These are phyloP conservation scores for Malassezia dermatis DNA, from an alignment of 1,284 basidiomycete species.

Conservation along the genomic window DNA sequence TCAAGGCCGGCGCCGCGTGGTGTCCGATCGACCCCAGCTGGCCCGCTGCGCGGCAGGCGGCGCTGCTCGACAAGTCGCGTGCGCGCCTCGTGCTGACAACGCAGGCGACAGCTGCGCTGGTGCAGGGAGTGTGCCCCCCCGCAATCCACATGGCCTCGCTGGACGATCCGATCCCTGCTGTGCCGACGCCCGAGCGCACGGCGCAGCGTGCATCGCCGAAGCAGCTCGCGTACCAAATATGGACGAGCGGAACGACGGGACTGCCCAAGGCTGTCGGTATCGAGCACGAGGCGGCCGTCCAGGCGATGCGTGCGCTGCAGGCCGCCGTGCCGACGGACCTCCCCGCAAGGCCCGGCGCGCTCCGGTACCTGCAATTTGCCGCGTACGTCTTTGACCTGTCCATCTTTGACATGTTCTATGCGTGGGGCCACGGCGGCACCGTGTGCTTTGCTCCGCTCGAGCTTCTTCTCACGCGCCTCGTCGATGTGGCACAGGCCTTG, in stretches of 20 bases:
- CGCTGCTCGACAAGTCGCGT: slow-evolving; percentile 42
- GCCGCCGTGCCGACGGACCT: slow-evolving; percentile 31
- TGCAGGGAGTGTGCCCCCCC: slow-evolving; percentile 14
- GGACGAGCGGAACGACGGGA: slow-evolving; percentile 49
- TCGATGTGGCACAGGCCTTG: slow-evolving; percentile 31
- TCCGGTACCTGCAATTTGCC: slow-evolving; percentile 47
- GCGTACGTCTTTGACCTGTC: slow-evolving; percentile 47
- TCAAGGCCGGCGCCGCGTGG: slow-evolving; percentile 48
- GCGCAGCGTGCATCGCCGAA: background rate
- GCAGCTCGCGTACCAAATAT: slow-evolving; percentile 39
- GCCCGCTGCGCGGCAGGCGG: slow-evolving; percentile 39
- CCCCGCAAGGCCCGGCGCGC: slow-evolving; percentile 6
- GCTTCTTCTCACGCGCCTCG: slow-evolving; percentile 33
- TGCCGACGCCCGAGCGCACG: slow-evolving; percentile 2
- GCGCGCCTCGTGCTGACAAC: slow-evolving; percentile 30
- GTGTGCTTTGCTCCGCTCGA: slow-evolving; percentile 37
- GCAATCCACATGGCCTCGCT: background rate
- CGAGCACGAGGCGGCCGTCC: slow-evolving; percentile 42
- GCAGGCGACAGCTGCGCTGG: slow-evolving; percentile 3
- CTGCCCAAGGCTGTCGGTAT: slow-evolving; percentile 47
- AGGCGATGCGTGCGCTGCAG: slow-evolving; percentile 42
- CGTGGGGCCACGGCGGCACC: slow-evolving; percentile 42
- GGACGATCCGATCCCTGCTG: background rate
- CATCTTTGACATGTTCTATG: slow-evolving; percentile 47
- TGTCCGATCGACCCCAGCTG: slow-evolving; percentile 48